phyloP scores from a whole-genome alignment of 345 rosid genomes.

The Salix exigua region DNA sequence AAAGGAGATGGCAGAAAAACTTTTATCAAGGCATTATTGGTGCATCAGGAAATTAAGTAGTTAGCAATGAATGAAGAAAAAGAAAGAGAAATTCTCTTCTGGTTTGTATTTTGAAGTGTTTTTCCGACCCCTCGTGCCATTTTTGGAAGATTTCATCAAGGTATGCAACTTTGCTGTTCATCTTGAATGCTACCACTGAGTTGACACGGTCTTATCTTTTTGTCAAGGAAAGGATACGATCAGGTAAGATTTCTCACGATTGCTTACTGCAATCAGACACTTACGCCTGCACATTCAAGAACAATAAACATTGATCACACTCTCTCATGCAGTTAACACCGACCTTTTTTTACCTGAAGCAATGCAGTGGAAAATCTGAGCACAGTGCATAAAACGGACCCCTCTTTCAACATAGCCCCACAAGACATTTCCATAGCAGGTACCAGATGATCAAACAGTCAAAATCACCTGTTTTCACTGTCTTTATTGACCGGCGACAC shows the following conservation, averaged over 20 bases:
- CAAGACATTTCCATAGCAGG: background rate
- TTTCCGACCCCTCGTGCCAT: background rate
- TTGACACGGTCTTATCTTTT: background rate
- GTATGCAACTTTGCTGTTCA: background rate
- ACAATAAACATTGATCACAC: background rate
- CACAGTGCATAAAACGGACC: background rate
- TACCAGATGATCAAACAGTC: background rate
- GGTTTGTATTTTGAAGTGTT: background rate
- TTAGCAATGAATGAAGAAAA: background rate
- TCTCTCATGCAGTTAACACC: constrained; percentile 1
- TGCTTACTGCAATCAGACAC: background rate
- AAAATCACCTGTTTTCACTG: constrained; percentile 4
- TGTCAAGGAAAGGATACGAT: background rate
- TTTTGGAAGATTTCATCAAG: background rate
- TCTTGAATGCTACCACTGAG: background rate
- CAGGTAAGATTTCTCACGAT: background rate
- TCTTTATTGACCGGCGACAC: background rate
- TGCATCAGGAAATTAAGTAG: background rate
- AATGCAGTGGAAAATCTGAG: background rate
- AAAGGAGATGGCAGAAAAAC: too few species aligned
- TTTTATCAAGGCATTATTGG: too few species aligned
- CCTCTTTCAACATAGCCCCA: background rate
- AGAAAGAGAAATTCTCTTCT: background rate
- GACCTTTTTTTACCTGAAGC: background rate
- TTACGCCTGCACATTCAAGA: background rate